Evolutionary conservation across 306 rosid species (phyloP), one percentile per base, ranked within the genome.

Genomic region (Cucumis melo): DNA sequence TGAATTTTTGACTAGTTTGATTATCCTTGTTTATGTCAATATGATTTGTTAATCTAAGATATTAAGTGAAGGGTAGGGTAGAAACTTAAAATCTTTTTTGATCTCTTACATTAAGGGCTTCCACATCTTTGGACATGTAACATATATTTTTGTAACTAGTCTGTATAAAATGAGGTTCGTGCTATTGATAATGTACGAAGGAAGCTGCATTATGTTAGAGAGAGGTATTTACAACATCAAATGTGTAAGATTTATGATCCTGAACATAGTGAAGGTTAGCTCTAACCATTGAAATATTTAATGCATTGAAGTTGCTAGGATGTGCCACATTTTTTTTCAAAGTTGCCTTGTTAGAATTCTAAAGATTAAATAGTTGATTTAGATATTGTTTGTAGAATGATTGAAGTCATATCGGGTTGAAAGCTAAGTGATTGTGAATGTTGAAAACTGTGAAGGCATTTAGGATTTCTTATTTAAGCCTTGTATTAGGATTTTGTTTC

Each of bases 181-280:
- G 12, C 71, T 66, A 36, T 23, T 82, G 39, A 82, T 82, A 41
- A 80, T 87, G 85, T 91, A 93, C 97, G 84, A 93, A 93, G 86
- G 94, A 93, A 80, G 98, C 98, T 44, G 90, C 88, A 62, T 79
- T 93, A 81, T 94, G 92, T 68, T 89, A 89, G 83, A 91, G 92
- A 85, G 97, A 93, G 98, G 98, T 93, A 87, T 41, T 17, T 50
- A 62, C 41, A 48, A 34, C 53, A 34, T 15, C 38, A 1, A 38
- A 75, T 75, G 68, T 71, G 59, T 48, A 71, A 7, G 58, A 71
- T 21, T 46, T 16, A 15, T 48, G 55, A 71, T 48, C 41, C 10
- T 15, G 76, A 10, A 71, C 56, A 53, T 46, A 23, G 58, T 42
- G 76, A 71, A 71, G 76, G 39, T 15, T 71, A 71, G 59, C 29